These are phyloP conservation scores for Colletotrichum sp. DNA, from an alignment of 2,329 filamentous ascomycete genomes.

Conservation along the genomic window DNA sequence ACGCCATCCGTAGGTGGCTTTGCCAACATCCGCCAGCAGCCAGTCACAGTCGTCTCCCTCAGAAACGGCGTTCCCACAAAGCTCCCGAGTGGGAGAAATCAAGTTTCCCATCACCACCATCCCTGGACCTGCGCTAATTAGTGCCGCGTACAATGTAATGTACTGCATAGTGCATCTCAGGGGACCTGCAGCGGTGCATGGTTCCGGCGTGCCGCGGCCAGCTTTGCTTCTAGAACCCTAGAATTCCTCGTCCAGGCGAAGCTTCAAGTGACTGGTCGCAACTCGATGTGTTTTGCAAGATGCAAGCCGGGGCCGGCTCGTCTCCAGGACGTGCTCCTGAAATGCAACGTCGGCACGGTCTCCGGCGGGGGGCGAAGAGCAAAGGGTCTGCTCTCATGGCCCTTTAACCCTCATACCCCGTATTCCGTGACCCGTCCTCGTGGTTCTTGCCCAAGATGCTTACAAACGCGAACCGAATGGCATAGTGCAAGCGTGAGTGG, in stretches of 20 bases:
- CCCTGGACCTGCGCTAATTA: conserved; percentile 16
- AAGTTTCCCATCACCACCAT: neutral
- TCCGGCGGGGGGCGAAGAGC: neutral
- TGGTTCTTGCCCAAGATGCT: neutral
- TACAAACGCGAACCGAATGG: neutral
- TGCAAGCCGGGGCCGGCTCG: neutral
- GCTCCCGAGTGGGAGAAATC: neutral
- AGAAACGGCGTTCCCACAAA: neutral
- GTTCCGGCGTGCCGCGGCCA: neutral
- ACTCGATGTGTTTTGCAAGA: neutral
- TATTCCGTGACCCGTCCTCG: neutral
- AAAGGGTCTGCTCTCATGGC: neutral
- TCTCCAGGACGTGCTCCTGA: conserved; percentile 3
- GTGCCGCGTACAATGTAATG: neutral
- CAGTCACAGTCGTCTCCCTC: neutral
- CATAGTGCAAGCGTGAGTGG: neutral
- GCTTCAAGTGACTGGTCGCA: neutral
- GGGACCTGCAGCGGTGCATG: neutral
- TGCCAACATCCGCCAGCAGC: neutral
- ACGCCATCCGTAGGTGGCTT: neutral
- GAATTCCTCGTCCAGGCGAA: neutral
- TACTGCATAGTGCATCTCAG: neutral
- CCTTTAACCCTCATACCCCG: neutral
- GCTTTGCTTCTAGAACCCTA: neutral
- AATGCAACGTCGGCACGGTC: neutral